phyloP scores from a whole-genome alignment of 176 grass and related monocot genomes.

The Avena atlantica region DNA sequence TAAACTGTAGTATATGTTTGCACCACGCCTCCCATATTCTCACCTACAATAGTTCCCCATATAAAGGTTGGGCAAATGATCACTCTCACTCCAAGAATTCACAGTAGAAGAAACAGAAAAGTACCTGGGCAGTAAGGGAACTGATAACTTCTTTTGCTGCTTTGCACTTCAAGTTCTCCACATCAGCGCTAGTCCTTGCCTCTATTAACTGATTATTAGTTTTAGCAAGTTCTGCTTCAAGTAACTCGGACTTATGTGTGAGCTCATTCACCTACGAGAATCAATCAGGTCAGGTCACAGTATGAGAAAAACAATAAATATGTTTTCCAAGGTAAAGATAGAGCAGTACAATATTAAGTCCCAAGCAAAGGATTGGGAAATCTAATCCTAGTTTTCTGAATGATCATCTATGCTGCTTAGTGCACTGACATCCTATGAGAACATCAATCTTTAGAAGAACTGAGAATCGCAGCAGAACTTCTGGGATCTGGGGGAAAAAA shows the following conservation, averaged over 20 bases:
- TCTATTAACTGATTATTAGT: conserved; percentile 59
- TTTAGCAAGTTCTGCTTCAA: conserved; percentile 66
- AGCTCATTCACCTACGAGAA: conserved; percentile 62
- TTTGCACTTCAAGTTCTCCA: conserved; percentile 68
- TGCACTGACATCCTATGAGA: background rate
- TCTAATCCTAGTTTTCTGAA: conserved; percentile 15
- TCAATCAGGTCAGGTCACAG: conserved; percentile 16
- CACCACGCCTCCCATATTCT: conserved; percentile 14
- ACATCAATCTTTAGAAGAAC: conserved; percentile 15
- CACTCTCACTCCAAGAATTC: background rate
- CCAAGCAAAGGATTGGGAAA: background rate
- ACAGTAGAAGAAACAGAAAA: conserved; percentile 10
- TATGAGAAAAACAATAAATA: background rate
- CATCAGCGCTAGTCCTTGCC: conserved; percentile 42
- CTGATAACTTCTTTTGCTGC: conserved; percentile 75
- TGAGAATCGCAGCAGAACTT: background rate
- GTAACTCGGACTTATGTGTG: conserved; percentile 57
- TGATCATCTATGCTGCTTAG: background rate
- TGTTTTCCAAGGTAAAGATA: background rate
- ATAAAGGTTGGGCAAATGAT: background rate
- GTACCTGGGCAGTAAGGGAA: conserved; percentile 45
- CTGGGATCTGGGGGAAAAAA: background rate
- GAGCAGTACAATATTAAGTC: conserved; percentile 14
- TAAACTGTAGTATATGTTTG: background rate
- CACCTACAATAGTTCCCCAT: background rate